Base-by-base conservation (phyloP, 2,329 filamentous ascomycete species). In the Aspergillus pseudoviridinutans region DNA sequence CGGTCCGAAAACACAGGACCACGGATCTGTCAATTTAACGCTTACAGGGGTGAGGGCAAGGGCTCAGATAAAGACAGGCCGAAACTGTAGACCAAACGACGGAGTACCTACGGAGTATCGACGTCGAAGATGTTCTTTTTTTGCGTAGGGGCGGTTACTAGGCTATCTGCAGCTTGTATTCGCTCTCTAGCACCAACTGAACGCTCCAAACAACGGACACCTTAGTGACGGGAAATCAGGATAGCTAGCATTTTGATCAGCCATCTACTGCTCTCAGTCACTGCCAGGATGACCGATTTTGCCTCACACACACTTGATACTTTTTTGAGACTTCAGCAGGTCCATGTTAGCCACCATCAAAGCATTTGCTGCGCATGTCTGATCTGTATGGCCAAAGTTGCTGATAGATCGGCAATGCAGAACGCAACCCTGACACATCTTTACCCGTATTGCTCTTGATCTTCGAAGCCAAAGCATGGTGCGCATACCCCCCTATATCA, bases 391-490 rank as follows among this genome's bases (percentile, higher is more conserved):
- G 53, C 54, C 46, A 56, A 44, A 53, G 46, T 51, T 49, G 24
- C 41, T 53, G 55, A 57, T 55, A 42, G 51, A 58, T 61, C 59
- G 57, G 57, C 59, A 54, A 50, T 61, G 54, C 57, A 61, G 54
- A 51, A 49, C 29, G 56, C 47, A 51, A 50, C 52, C 50, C 42
- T 47, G 41, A 35, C 42, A 56, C 44, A 57, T 59, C 57, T 47
- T 58, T 59, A 22, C 59, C 54, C 27, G 10, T 50, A 41, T 42
- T 25, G 47, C 41, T 49, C 52, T 55, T 59, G 57, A 55, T 59
- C 57, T 50, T 55, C 59, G 17, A 25, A 38, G 27, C 14, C 42
- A 22, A 28, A 35, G 17, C n/a, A 28, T 51, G 17, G 25, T 32
- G 22, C 20, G 28, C 50, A 35, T 41, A 25, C 14, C 9, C 25